Base-by-base conservation (phyloP, 202 grass and related monocot species). In the Setaria italica region DNA sequence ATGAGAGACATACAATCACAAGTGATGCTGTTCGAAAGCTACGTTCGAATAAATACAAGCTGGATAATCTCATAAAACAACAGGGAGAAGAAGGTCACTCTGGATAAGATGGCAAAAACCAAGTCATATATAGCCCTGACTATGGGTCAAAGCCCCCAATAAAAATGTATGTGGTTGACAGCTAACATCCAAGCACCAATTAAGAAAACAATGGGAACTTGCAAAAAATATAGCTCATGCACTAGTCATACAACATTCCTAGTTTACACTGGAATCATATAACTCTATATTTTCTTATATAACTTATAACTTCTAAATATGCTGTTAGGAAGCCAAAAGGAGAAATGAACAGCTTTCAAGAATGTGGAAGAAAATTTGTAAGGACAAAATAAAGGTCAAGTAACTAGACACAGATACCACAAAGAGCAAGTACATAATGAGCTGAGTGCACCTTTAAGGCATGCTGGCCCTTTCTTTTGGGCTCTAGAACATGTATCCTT, bases 1-100 rank as follows among this genome's bases (percentile, higher is more conserved):
- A 85, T 49, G 20, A 80, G 64, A 85, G 19, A 62, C 57, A 70
- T 69, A 74, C 46, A 76, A 34, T 79, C 14, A 43, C 45, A 82
- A 74, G 59, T 34, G 9, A 46, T 63, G 5, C 9, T 3, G 7
- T 70, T 56, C 47, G 45, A 53, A 64, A 45, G 30, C 42, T 74
- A 25, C 53, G 35, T 47, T 55, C 10, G 30, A 80, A 80, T 62
- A 56, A 65, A 21, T 39, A 29, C 62, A 84, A 65, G 4, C 20
- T 71, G 70, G 43, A 42, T 85, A 64, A 73, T 72, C 30, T 62
- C 70, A 80, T 11, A 20, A 75, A 67, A 66, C 42, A 84, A 48
- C 29, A 80, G 29, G 75, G 12, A 63, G 21, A 63, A 20, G 17
- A 34, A 63, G 17, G 6, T 64, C 35, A 56, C 13, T 47, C 43